Evolutionary conservation across 2,329 filamentous ascomycete species (phyloP), one percentile per base, ranked within the genome.

Genomic region (Hymenoscyphus infarciens): DNA sequence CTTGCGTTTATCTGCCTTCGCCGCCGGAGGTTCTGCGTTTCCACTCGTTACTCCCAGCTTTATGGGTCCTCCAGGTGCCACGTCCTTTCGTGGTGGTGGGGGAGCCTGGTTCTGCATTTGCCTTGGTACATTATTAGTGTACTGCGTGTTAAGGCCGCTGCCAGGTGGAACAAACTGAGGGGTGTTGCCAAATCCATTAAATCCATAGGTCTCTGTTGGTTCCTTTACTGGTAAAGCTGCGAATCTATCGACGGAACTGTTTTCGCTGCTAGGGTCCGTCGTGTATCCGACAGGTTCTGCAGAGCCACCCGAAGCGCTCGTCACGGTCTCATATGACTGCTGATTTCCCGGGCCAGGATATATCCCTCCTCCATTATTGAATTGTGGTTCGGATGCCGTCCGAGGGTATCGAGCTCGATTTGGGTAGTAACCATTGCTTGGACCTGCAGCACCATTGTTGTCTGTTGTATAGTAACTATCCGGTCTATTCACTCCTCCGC

Each of bases 191-290:
- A 81, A 73, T 33, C 71, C 71, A 45, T 65, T 71, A 66, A 87
- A 87, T 58, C 89, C 88, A 70, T 91, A 91, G 66, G 82, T 83
- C 60, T 89, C 87, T 5, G 77, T 72, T 7, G 82, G 81, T 57
- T 87, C 82, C 29, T 80, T 83, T 52, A 54, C 56, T 39, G 80
- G 78, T 5, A 81, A 79, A 59, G 87, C 83, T 63, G 81, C 79
- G 27, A 87, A 80, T 65, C 91, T 87, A 73, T 97, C 91, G 69
- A 96, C 85, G 1, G 92, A 96, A 78, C 91, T 96, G 77, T 96
- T 96, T 73, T 97, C 90, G 73, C 92, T 97, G 78, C 90, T 79
- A 52, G 91, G 93, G 73, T 97, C 92, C 64, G 92, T 96, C 67
- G 88, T 88, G 75, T 95, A 93, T 61, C 87, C 88, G 73, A 85